Conservation (phyloP, 441 rosid genomes). For the Gossypium gossypioides region DNA sequence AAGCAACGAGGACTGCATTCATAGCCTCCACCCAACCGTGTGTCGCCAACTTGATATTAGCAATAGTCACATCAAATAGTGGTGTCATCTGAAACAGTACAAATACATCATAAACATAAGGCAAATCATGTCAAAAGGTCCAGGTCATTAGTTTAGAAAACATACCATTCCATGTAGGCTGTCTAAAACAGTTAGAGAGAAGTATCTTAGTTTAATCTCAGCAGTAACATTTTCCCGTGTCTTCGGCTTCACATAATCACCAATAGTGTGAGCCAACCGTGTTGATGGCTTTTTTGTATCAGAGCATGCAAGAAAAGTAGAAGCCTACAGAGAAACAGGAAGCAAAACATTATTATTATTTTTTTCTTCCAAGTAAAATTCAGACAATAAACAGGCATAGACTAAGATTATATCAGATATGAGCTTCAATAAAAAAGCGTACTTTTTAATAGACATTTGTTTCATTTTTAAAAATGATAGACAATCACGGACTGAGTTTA, state of each 20-base stretch:
- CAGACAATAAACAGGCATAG: slow-evolving; percentile 8
- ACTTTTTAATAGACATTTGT: neutral
- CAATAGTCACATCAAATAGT: slow-evolving; percentile 72
- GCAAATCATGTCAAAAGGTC: slow-evolving; percentile 4
- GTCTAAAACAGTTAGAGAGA: slow-evolving; percentile 83
- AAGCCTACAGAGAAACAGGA: slow-evolving; percentile 56
- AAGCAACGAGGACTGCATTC: slow-evolving; percentile 91
- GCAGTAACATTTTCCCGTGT: slow-evolving; percentile 73
- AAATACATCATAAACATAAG: slow-evolving; percentile 21
- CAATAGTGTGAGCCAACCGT: slow-evolving; percentile 69
- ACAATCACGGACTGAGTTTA: slow-evolving; percentile 6
- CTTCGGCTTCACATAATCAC: slow-evolving; percentile 87
- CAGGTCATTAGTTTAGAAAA: slow-evolving; percentile 15
- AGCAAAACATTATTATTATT: slow-evolving; percentile 13
- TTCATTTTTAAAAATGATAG: neutral
- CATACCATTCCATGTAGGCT: slow-evolving; percentile 90
- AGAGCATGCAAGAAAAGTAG: slow-evolving; percentile 89
- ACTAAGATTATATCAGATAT: neutral
- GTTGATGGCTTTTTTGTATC: slow-evolving; percentile 82
- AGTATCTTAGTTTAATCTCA: slow-evolving; percentile 74
- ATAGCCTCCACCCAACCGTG: slow-evolving; percentile 92
- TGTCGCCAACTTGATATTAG: slow-evolving; percentile 92
- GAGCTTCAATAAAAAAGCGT: neutral
- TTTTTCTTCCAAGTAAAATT: slow-evolving; percentile 8
- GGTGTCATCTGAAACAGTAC: slow-evolving; percentile 77